Evolutionary conservation across 2,329 filamentous ascomycete species (phyloP), one percentile per base, ranked within the genome.

Genomic region (Dryadomyces quercivorus): DNA sequence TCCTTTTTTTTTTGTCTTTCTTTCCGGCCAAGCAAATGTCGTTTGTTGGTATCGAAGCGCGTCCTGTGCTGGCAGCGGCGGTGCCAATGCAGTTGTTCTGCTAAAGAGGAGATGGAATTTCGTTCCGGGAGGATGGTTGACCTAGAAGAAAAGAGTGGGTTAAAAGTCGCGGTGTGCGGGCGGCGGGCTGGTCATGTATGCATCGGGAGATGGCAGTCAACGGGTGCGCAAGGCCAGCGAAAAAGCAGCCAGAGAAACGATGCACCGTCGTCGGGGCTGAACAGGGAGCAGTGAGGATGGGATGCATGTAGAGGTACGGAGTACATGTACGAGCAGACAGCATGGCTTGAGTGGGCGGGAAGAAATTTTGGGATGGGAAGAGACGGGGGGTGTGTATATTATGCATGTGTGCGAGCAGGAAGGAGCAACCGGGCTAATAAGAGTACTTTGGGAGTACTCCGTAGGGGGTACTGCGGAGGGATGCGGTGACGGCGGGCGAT

Each of bases 161-260:
- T 52, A 50, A 48, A 53, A 53, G 51, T 44, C 49, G 47, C 51
- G 50, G 53, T 42, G 40, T 51, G 49, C 42, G 45, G 57, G 55
- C 40, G 43, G 57, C 51, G 57, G 46, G 55, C 53, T 54, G 51
- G 55, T 55, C 57, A 58, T 55, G 55, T 57, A 56, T 43, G 42
- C 44, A 54, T 52, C 49, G 38, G 49, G 42, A 52, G 49, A 53
- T 44, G 52, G 42, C 54, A 50, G 56, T 51, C 40, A 47, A 54
- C 38, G 34, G 49, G 21, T 26, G 42, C 16, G 49, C 49, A 26
- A 51, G 49, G 49, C 49, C 26, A 52, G 50, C 21, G 42, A 52
- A 50, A 38, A 51, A 21, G 51, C 22, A 42, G 42, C 50, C 50
- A 44, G 42, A 44, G 42, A 26, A 52, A 52, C 50, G 21, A 57